A percentile compares a stretch with the other conserved stretches of the same genome.
Conservation (phyloP, 768 basidiomycete species). For the Porphyrellus cyaneotinctus region DNA sequence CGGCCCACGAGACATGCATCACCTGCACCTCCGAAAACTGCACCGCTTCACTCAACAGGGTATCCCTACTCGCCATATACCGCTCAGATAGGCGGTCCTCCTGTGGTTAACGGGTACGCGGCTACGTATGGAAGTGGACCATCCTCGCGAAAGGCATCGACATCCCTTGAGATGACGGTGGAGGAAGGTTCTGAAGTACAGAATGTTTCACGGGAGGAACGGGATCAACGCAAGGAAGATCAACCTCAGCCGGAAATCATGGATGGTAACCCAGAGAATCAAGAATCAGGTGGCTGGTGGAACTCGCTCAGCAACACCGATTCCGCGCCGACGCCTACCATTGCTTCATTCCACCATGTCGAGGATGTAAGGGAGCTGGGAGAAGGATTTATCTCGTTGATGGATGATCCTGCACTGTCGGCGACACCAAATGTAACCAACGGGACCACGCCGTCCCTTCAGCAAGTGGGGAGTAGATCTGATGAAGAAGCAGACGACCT, state of each 20-base stretch:
- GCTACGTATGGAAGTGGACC: slow-evolving; percentile 32
- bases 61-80: slow-evolving; percentile 30
- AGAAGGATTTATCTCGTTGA: slow-evolving; percentile 76
- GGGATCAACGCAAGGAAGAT: slow-evolving; percentile 6
- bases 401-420: slow-evolving; percentile 58
- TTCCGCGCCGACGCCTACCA: slow-evolving; percentile 59
- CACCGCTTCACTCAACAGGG: slow-evolving; percentile 43
- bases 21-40: slow-evolving; percentile 51
- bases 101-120: slow-evolving; percentile 38
- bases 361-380: slow-evolving; percentile 41
- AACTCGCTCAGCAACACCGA: slow-evolving; percentile 41
- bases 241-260: slow-evolving; percentile 9
- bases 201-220: neutral
- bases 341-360: slow-evolving; percentile 57
- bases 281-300: slow-evolving; percentile 60
- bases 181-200: slow-evolving; percentile 23
- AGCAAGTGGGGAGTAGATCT: slow-evolving; percentile 8
- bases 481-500: slow-evolving; percentile 80
- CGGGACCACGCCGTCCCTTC: slow-evolving; percentile 9
- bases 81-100: slow-evolving; percentile 19
- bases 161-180: slow-evolving; percentile 29
- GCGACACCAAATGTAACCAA: slow-evolving; percentile 31
- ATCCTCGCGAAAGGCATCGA: slow-evolving; percentile 25
- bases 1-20: slow-evolving; percentile 48
- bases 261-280: slow-evolving; percentile 33